Evolutionary conservation across 129 eudicot genomes (phyloP).

Genomic region (Glebionis coronaria): DNA sequence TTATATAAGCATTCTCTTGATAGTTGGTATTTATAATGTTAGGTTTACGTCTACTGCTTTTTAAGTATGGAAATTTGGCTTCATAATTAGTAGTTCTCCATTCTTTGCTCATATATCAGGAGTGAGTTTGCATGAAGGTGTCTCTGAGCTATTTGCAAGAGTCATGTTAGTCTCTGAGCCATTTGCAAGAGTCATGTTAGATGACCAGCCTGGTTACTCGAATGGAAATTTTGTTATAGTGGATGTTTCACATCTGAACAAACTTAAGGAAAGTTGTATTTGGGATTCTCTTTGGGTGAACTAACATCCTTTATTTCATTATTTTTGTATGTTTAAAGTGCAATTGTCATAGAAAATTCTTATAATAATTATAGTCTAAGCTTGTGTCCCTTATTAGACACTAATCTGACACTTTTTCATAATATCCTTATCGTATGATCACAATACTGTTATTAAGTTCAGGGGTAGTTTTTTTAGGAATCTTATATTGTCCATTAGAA

Average conservation of each 20-base stretch:
- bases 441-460: not conserved
- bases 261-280: constrained; percentile 90
- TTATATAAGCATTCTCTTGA: too few species aligned
- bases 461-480: too few species aligned
- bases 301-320: not conserved
- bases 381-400: not conserved
- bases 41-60: too few species aligned
- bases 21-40: too few species aligned
- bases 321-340: not conserved
- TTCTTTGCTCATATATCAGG: constrained; percentile 62
- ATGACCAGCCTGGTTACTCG: constrained; percentile 71
- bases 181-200: constrained; percentile 63
- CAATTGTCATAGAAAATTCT: not conserved
- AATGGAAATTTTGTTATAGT: constrained; percentile 85
- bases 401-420: not conserved
- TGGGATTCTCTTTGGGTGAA: constrained; percentile 89
- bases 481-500: too few species aligned
- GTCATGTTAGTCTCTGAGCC: constrained; percentile 71
- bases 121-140: constrained; percentile 67
- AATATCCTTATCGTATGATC: not conserved
- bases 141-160: constrained; percentile 60
- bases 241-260: constrained; percentile 87
- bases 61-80: too few species aligned
- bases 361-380: too few species aligned
- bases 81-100: too few species aligned